Evolutionary conservation across 768 basidiomycete species (phyloP), one percentile per base, ranked within the genome.

Genomic region (Lyophyllum decastes): DNA sequence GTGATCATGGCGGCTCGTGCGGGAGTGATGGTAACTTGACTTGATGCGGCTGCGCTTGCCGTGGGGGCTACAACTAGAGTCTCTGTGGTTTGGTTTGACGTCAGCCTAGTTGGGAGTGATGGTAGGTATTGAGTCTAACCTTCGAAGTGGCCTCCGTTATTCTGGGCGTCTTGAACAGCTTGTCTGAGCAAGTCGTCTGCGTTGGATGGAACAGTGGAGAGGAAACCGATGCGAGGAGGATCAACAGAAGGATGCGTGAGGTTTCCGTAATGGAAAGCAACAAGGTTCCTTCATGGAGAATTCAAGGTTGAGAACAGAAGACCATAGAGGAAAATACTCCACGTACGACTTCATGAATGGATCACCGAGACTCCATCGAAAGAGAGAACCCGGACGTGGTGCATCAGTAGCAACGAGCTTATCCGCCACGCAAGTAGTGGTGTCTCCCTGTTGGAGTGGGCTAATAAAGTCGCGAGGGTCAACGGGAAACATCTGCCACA

Each of bases 331-430:
- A 34, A 55, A 54, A 40, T 17, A 26, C 30, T 17, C 12, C 7
- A 78, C 88, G 51, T 61, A 89, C 89, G 86, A 84, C 67, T 86
- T 87, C 54, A 90, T 68, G 62, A 89, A 90, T 0, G 89, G 88
- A 62, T 82, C 83, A 2, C 89, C 89, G 22, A 90, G 75, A 71
- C 83, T 89, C 88, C 88, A 90, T 48, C 85, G 81, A 64, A 83
- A 89, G 27, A 86, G 62, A 11, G 80, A 72, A 4, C 82, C 81
- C 12, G 69, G 64, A 35, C 69, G 64, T 2, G 88, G 88, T 2
- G 86, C 73, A 62, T 90, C 89, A 2, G 87, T 89, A 4, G 76
- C 54, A 0, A 82, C 84, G 26, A 90, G 50, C 48, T 83, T 85
- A 62, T 78, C 74, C 2, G 86, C 81, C 16, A 75, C 68, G 59